These are phyloP conservation scores for Ambrosia hybrid DNA, from an alignment of 140 eudicot genomes.

Conservation along the genomic window DNA sequence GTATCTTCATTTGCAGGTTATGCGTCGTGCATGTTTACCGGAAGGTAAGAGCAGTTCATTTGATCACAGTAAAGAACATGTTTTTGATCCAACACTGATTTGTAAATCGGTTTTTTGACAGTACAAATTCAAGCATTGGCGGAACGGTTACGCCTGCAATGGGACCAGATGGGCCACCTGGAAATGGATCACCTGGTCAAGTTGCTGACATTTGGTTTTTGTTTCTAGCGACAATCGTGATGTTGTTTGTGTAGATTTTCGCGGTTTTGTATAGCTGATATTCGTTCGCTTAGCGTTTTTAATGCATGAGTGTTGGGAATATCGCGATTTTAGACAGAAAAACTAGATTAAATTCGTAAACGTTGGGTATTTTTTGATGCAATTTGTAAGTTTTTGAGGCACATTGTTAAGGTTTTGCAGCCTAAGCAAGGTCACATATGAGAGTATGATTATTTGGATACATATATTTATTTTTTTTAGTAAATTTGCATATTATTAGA, in stretches of 20 bases:
- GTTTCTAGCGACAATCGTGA: slow-evolving; percentile 22
- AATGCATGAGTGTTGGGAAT: no score
- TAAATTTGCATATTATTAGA: no score
- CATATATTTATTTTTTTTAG: no score
- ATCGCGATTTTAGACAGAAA: no score
- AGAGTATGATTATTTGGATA: no score
- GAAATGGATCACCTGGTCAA: slow-evolving; percentile 35
- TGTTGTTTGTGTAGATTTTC: slow-evolving; percentile 24
- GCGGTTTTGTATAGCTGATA: no score
- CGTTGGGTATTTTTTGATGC: no score
- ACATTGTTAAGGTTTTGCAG: no score
- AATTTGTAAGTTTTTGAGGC: no score
- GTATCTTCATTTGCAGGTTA: slow-evolving; percentile 51
- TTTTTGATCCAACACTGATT: slow-evolving; percentile 16
- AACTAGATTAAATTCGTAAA: no score
- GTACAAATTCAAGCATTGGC: slow-evolving; percentile 49
- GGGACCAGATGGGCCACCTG: slow-evolving; percentile 53
- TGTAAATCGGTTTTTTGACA: slow-evolving; percentile 25
- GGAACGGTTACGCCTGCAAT: slow-evolving; percentile 48
- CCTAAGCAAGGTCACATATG: no score
- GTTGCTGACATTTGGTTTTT: slow-evolving; percentile 25
- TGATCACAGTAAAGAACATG: not conserved
- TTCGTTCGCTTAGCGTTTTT: no score
- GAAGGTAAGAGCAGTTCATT: slow-evolving; percentile 57
- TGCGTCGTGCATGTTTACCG: slow-evolving; percentile 74